A percentile compares a stretch with the other conserved stretches of the same genome.
Conservation (phyloP, 2,329 filamentous ascomycete genomes). For the Fusarium xylarioides region DNA sequence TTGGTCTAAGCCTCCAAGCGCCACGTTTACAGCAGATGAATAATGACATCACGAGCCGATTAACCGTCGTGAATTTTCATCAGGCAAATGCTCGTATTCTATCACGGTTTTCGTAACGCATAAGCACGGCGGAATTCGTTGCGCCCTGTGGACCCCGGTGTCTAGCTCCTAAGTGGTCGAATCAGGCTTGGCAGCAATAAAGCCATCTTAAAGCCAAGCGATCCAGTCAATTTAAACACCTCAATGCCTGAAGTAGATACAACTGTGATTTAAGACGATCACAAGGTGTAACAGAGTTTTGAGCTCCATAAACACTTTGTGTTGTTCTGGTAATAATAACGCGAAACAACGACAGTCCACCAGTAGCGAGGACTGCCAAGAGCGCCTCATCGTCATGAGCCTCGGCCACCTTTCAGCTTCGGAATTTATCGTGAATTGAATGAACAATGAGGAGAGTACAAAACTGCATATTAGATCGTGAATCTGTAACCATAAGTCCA, state of each 20-base stretch:
- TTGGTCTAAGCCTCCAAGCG: background rate
- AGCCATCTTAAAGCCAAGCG: background rate
- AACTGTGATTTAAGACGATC: fast-evolving
- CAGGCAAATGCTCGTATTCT: background rate
- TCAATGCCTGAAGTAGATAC: background rate
- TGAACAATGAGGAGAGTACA: fast-evolving
- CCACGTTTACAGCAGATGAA: background rate
- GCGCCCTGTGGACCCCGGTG: fast-evolving
- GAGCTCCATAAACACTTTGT: fast-evolving
- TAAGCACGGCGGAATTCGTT: background rate
- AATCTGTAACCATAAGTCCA: fast-evolving
- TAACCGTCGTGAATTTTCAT: fast-evolving
- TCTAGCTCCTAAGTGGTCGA: background rate
- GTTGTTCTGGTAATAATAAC: background rate
- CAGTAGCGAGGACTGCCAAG: background rate
- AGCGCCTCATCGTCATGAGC: background rate
- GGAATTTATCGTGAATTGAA: background rate
- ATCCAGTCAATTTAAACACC: background rate
- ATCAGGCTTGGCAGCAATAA: background rate
- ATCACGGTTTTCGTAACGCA: background rate
- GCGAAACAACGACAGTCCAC: fast-evolving
- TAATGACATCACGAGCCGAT: background rate
- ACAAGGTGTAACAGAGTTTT: background rate
- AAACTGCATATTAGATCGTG: fast-evolving
- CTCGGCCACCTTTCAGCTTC: background rate